Conservation (phyloP, 2,329 filamentous ascomycete species). For the Colletotrichum lindemuthianum region DNA sequence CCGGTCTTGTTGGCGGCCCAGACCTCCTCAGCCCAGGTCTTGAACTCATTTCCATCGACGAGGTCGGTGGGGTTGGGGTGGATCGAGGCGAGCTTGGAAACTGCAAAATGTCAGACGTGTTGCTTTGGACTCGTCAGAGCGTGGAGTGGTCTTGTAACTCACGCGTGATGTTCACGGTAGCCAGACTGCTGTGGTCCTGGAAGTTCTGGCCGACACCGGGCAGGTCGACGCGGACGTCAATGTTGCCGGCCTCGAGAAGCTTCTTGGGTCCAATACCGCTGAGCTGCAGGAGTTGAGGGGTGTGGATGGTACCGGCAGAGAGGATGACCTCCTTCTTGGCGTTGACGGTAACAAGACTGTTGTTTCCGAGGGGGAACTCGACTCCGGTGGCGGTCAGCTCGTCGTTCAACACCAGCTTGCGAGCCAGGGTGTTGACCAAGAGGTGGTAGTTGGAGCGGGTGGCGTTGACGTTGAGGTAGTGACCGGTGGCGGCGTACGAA, state of each 20-base stretch:
- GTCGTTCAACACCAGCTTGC: constrained; percentile 45
- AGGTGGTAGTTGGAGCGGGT: constrained; percentile 47
- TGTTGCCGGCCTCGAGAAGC: constrained; percentile 46
- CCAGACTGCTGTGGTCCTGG: constrained; percentile 49
- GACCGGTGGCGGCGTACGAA: constrained; percentile 52
- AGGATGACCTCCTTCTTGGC: constrained; percentile 49
- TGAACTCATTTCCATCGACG: constrained; percentile 30
- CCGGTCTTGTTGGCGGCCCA: constrained; percentile 36
- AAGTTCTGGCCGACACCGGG: constrained; percentile 57
- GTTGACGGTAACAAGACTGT: constrained; percentile 36
- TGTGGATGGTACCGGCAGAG: constrained; percentile 49
- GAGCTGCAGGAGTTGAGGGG: constrained; percentile 53
- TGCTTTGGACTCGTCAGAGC: not conserved
- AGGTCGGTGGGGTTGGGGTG: constrained; percentile 32
- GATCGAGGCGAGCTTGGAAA: constrained; percentile 31
- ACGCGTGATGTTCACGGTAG: constrained; percentile 33
- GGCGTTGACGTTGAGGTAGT: constrained; percentile 44
- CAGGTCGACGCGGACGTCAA: constrained; percentile 51
- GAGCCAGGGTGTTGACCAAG: constrained; percentile 46
- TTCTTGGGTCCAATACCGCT: constrained; percentile 54
- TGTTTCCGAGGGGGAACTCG: constrained; percentile 36
- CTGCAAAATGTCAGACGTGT: not conserved
- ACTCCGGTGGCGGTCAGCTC: constrained; percentile 47
- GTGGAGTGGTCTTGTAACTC: not conserved
- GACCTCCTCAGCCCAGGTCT: constrained; percentile 33